These are phyloP conservation scores for Rhizoclosmatium sp. DNA, from an alignment of 192 early-diverging fungal species.

Conservation along the genomic window DNA sequence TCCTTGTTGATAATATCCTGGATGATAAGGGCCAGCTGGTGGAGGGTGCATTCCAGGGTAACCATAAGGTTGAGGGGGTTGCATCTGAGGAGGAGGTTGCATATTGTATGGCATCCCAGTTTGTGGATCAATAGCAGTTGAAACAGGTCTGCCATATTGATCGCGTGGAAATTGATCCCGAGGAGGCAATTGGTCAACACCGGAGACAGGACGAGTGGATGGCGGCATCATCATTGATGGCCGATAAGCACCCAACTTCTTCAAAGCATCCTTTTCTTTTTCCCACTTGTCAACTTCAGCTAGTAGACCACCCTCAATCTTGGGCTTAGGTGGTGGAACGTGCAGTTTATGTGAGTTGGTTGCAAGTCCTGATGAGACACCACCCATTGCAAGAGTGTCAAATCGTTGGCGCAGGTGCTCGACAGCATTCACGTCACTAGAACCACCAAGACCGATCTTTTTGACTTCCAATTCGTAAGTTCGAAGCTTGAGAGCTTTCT, in stretches of 20 bases:
- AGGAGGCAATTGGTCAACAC: neutral
- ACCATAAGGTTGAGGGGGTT: neutral
- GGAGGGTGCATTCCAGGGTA: constrained; percentile 5
- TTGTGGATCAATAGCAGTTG: neutral
- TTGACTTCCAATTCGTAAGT: constrained; percentile 26
- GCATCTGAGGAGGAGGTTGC: neutral
- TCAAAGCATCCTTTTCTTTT: constrained; percentile 40
- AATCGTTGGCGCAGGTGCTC: constrained; percentile 15
- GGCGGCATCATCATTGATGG: constrained; percentile 31
- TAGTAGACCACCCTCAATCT: constrained; percentile 45
- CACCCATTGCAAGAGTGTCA: neutral
- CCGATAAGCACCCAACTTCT: constrained; percentile 39
- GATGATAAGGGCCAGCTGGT: neutral
- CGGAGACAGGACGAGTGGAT: neutral
- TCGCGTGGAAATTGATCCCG: neutral
- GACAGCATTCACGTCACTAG: constrained; percentile 1
- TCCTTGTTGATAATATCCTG: neutral
- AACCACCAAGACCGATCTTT: constrained; percentile 28
- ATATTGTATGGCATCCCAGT: neutral
- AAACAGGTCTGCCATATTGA: neutral
- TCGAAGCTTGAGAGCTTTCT: constrained; percentile 30
- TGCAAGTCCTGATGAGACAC: neutral
- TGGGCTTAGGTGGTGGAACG: constrained; percentile 34
- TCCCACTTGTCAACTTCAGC: constrained; percentile 48
- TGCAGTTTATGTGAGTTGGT: constrained; percentile 5